Base-by-base conservation (phyloP, 2,329 filamentous ascomycete genomes). In the Fusarium sp. region DNA sequence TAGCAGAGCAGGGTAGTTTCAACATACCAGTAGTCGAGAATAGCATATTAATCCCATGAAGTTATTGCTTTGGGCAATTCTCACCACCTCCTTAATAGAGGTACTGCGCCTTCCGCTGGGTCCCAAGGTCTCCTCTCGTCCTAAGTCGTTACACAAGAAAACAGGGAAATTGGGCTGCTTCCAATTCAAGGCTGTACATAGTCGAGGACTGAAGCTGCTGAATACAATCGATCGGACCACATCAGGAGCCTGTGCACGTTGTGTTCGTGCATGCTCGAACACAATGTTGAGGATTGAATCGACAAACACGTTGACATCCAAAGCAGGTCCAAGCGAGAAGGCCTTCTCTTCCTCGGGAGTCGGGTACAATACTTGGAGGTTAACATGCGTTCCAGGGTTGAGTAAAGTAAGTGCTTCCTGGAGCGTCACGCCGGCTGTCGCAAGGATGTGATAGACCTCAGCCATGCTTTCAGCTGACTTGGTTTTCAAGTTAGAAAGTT, bases 91-190 rank as follows among this genome's bases (percentile, higher is more conserved):
- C 84, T 98, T 99, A 75, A 98, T 94, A 10, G 94, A 97, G 73
- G 92, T 92, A 19, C 92, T 93, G 53, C 91, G 89, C 63, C 92
- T 88, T 21, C 93, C 94, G 74, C 91, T 93, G 19, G 81, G 79
- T 11, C 78, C 76, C 65, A 83, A 82, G 28, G 82, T 80, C 33
- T 86, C 87, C 67, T 91, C 89, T 12, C 88, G 86, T 28, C 94
- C 94, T 32, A 98, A 89, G 67, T 98, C 95, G 81, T 98, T 98
- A 84, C 95, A 98, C 52, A 98, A 87, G 76, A 99, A 93, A 1
- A 98, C 94, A 1, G 96, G 96, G 81, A 97, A 99, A 80, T 98
- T 99, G 5, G 96, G 96, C 82, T 99, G 96, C 82, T 99, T 99
- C 96, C 96, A 99, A 83, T 99, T 99, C 77, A 99, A 85, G 9